These are phyloP conservation scores for Scheffersomyces coipomensis DNA, from an alignment of 805 yeast genomes.

Conservation along the genomic window DNA sequence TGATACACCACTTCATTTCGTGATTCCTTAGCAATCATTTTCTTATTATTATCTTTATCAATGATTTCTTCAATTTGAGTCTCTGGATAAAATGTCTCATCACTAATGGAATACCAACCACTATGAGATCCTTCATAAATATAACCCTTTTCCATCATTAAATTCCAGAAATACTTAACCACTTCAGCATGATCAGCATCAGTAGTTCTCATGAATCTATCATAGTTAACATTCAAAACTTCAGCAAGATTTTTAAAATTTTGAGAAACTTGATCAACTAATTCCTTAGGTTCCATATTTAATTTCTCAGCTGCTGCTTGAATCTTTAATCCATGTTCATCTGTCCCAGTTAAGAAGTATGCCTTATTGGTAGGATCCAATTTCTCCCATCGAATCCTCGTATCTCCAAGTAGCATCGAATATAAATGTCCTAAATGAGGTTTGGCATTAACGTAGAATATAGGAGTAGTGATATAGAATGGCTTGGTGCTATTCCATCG, in stretches of 20 bases:
- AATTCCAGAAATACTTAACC: conserved; percentile 69
- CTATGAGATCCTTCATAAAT: conserved; percentile 81
- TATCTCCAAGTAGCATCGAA: conserved; percentile 82
- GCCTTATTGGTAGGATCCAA: conserved; percentile 33
- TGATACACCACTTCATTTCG: conserved; percentile 73
- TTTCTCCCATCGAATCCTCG: conserved; percentile 68
- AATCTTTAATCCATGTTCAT: conserved; percentile 94
- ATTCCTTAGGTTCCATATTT: conserved; percentile 51
- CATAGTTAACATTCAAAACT: conserved; percentile 55
- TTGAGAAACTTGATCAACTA: conserved; percentile 68
- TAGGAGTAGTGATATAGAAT: conserved; percentile 79
- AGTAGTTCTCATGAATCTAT: conserved; percentile 88
- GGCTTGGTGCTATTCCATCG: too few species aligned
- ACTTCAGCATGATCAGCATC: conserved; percentile 72
- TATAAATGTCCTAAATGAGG: conserved; percentile 95
- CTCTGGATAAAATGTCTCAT: conserved; percentile 91
- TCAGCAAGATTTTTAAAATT: conserved; percentile 66
- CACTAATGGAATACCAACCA: conserved; percentile 95
- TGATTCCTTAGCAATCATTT: conserved; percentile 60
- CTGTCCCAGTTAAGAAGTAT: conserved; percentile 86
- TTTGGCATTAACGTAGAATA: conserved; percentile 90
- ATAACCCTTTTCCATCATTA: conserved; percentile 55
- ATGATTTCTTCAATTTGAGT: conserved; percentile 54
- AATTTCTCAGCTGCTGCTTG: conserved; percentile 73
- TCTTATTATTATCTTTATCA: conserved; percentile 25